Evolutionary conservation across 73 alveolate genomes (phyloP), one percentile per base, ranked within the genome.

Genomic region (Paramecium sexaurelia): DNA sequence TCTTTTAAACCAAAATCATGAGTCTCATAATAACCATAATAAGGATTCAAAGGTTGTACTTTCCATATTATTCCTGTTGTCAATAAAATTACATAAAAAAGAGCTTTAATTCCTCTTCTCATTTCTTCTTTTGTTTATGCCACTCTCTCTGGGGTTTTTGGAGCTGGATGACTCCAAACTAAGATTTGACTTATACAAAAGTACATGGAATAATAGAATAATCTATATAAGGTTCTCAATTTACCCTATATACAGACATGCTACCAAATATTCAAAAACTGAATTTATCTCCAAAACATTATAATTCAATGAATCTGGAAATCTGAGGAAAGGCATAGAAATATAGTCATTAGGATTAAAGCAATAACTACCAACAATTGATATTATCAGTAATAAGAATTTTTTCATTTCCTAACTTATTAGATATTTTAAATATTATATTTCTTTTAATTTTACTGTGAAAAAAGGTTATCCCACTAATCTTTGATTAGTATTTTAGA

Each of bases 11-110:
- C 71, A 40, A 39, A 86, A 19, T 24, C 55, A 35, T 86, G 41
- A 33, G 93, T 86, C 45, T 57, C 86, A 86, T 57, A 86, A 37
- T 86, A 86, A 20, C 93, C 93, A 86, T 86, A 61, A 67, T 86
- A 86, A 5, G 93, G 93, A 55, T 39, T 57, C 20, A 17, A 57
- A n/a, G 83, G 51, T 27, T 57, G 78, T n/a, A 86, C 55, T 41
- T 86, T 66, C 93, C 93, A 86, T 47, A 86, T 61, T 24, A 86
- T 39, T 7, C 68, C 22, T 6, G 93, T 55, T 19, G 93, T 86
- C 35, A 37, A 13, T 17, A 55, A 33, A 55, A 86, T 40, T 11
- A 86, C 93, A 36, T 24, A 66, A 13, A 86, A 86, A 19, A 86
- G 87, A 11, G 93, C 93, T 43, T 75, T 61, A 0, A 86, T 10